phyloP scores from a whole-genome alignment of 2,329 filamentous ascomycete genomes.

The Mycosphaerella sp. region DNA sequence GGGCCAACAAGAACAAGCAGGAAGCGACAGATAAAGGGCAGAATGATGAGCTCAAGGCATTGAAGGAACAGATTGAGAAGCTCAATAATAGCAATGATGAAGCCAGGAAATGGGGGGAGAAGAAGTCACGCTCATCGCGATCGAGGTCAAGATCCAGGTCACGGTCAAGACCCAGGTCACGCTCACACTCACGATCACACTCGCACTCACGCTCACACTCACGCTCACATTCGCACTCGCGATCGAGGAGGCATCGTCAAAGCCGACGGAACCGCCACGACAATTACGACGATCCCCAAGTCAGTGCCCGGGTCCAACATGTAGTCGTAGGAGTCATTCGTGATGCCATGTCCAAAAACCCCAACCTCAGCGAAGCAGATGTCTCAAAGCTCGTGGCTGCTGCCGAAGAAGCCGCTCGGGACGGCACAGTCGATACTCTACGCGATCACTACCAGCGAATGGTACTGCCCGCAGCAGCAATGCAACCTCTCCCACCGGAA shows the following conservation, averaged over 20 bases:
- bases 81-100: conserved; percentile 14
- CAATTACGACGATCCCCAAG: conserved; percentile 7
- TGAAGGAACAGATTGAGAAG: conserved; percentile 28
- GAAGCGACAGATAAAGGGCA: conserved; percentile 21
- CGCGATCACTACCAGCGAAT: conserved; percentile 25
- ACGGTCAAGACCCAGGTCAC: conserved; percentile 6
- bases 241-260: conserved; percentile 1
- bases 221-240: conserved; percentile 6
- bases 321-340: conserved; percentile 42
- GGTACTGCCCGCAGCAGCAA: conserved; percentile 1
- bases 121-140: conserved; percentile 11
- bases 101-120: conserved; percentile 27
- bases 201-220: no score
- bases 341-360: conserved; percentile 39
- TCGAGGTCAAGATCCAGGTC: conserved; percentile 11
- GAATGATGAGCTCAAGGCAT: conserved; percentile 22
- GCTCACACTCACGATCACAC: background rate
- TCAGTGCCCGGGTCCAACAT: conserved; percentile 32
- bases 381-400: conserved; percentile 37
- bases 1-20: conserved; percentile 30
- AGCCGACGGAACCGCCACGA: conserved; percentile 4
- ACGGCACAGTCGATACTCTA: conserved; percentile 37
- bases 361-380: conserved; percentile 36
- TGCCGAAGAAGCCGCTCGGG: conserved; percentile 39
- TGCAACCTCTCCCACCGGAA: background rate